These are phyloP conservation scores for Aspergillus hancockii DNA, from an alignment of 495 filamentous ascomycete genomes.

Conservation along the genomic window DNA sequence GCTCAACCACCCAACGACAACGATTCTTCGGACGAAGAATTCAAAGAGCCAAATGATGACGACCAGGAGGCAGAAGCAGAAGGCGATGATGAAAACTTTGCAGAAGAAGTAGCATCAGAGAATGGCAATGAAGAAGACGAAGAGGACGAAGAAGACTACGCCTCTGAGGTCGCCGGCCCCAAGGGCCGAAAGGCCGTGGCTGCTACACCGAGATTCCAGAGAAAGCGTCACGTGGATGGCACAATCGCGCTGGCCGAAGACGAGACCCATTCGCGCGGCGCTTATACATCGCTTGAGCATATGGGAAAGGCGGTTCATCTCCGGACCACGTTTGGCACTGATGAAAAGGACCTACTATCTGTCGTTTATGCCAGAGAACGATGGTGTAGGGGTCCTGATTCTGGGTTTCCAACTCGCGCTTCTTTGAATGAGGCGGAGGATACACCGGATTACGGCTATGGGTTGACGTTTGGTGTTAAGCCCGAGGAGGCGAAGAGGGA, in stretches of 20 bases:
- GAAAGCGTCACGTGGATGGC: slow-evolving; percentile 24
- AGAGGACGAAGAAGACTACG: slow-evolving; percentile 20
- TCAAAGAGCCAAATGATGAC: slow-evolving; percentile 16
- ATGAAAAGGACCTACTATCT: slow-evolving; percentile 47
- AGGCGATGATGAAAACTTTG: slow-evolving; percentile 19
- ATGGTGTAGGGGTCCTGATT: slow-evolving; percentile 47
- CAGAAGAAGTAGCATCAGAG: slow-evolving; percentile 10
- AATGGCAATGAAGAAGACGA: slow-evolving; percentile 16
- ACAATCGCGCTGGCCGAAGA: slow-evolving; percentile 18
- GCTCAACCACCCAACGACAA: slow-evolving; percentile 6
- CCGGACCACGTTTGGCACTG: slow-evolving; percentile 43
- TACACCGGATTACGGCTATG: slow-evolving; percentile 42
- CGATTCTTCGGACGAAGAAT: slow-evolving; percentile 32
- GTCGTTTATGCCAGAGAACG: slow-evolving; percentile 47
- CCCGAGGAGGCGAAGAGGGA: slow-evolving; percentile 45
- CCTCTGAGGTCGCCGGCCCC: not conserved
- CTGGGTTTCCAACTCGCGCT: slow-evolving; percentile 49
- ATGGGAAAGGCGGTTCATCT: slow-evolving; percentile 41
- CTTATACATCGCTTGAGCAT: slow-evolving; percentile 39
- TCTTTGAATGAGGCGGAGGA: slow-evolving; percentile 29
- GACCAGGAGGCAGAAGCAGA: slow-evolving; percentile 16
- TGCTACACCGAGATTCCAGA: slow-evolving; percentile 11
- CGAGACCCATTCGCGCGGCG: slow-evolving; percentile 40
- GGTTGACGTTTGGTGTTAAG: slow-evolving; percentile 37
- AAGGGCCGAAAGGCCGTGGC: not conserved